These are phyloP conservation scores for Oropetium thomaeum DNA, from an alignment of 176 grass and related monocot genomes.

Conservation along the genomic window DNA sequence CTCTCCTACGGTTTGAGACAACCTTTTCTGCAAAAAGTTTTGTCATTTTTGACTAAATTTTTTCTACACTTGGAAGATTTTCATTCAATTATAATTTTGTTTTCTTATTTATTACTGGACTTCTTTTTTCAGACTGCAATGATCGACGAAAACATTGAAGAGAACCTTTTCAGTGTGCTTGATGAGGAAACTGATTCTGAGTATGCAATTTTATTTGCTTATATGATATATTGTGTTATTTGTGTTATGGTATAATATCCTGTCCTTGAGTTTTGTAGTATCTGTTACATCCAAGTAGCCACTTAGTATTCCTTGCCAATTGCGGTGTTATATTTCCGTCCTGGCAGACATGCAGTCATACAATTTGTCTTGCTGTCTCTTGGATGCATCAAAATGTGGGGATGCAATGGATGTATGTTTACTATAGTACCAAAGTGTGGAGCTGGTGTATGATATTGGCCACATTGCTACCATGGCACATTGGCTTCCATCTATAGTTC, in stretches of 20 bases:
- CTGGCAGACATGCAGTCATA: neutral
- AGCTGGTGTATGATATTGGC: neutral
- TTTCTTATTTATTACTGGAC: constrained; percentile 18
- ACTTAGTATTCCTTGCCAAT: neutral
- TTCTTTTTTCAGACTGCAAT: constrained; percentile 68
- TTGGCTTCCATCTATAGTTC: constrained; percentile 2
- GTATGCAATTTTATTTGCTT: constrained; percentile 54
- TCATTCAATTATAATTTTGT: neutral
- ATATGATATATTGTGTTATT: constrained; percentile 4
- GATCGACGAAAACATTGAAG: constrained; percentile 84
- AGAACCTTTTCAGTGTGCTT: constrained; percentile 92
- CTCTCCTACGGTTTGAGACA: no score
- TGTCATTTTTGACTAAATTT: neutral
- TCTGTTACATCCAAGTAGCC: neutral
- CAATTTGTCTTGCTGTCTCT: constrained; percentile 15
- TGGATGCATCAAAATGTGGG: neutral
- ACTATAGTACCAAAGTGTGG: neutral
- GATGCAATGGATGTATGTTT: neutral
- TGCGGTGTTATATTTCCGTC: neutral
- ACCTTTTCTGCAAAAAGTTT: neutral
- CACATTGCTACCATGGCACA: neutral
- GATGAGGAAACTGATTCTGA: constrained; percentile 97
- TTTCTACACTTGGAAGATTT: constrained; percentile 7
- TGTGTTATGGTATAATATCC: neutral
- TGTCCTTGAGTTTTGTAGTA: neutral